Base-by-base conservation (phyloP, 495 filamentous ascomycete genomes). In the Xeromyces bisporus region DNA sequence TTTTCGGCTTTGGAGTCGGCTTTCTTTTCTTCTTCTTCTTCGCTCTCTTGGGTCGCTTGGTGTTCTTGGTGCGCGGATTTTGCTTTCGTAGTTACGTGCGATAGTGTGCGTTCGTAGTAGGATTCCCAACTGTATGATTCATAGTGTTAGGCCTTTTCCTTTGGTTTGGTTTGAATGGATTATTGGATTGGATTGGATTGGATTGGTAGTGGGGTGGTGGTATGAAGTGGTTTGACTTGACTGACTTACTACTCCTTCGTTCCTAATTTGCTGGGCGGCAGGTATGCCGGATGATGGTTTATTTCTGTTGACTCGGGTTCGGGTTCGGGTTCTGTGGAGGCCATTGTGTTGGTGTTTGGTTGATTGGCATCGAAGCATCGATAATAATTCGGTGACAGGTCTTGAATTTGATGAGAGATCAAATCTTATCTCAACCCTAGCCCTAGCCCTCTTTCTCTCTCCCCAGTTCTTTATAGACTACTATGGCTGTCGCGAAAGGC, bases 191-290 rank as follows among this genome's bases (percentile, higher is more conserved):
- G n/a, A n/a, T n/a, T n/a, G n/a, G n/a, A n/a, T n/a, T n/a, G n/a
- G n/a, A n/a, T n/a, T n/a, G n/a, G n/a, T n/a, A n/a, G n/a, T n/a
- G n/a, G n/a, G n/a, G n/a, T n/a, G n/a, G n/a, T n/a, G n/a, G n/a
- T n/a, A n/a, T n/a, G n/a, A n/a, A n/a, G n/a, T n/a, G n/a, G n/a
- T n/a, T n/a, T n/a, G n/a, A n/a, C n/a, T n/a, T n/a, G n/a, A n/a
- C n/a, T n/a, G 8, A 54, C 53, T 23, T 53, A 70, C 66, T 69
- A 70, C 37, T 69, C 59, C 40, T 65, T 69, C 23, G 62, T 65
- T 30, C 66, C 66, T 11, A 70, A 50, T 43, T 67, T 56, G 34
- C 65, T 69, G 15, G 66, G 62, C 15, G 53, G 48, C 9, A 70
- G 50, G 41, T 64, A 58, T 3, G 50, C 42, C 5, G 62, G 62